A percentile compares a stretch with the other conserved stretches of the same genome.
Evolutionary conservation across 148 eudicot genomes (phyloP).

Genomic region (Cornus kousa): DNA sequence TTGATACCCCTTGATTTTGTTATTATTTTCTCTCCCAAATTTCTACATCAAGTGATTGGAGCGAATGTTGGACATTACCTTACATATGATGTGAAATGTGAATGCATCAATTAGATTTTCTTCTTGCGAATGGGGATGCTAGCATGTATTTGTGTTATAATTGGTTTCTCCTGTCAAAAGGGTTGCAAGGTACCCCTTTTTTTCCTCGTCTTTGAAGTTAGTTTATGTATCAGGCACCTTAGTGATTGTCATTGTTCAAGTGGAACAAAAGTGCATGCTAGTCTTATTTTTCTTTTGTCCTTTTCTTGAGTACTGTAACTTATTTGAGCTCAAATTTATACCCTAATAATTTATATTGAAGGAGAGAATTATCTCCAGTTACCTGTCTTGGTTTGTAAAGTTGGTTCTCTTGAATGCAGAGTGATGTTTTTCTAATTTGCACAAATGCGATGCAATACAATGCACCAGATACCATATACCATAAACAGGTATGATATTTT

Average conservation of each 20-base stretch:
- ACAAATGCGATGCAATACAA: slow-evolving; percentile 95
- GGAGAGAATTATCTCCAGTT: neutral
- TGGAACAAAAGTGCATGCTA: neutral
- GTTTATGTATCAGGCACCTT: neutral
- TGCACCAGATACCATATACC: slow-evolving; percentile 78
- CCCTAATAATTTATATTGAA: neutral
- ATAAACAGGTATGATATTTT: slow-evolving; percentile 60
- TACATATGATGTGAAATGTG: neutral
- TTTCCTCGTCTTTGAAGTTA: neutral
- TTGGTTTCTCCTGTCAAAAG: neutral
- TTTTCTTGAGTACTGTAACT: neutral
- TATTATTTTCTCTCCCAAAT: neutral
- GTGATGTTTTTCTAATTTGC: slow-evolving; percentile 79
- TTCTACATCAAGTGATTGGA: neutral
- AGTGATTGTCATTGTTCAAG: neutral
- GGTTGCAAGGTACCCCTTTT: neutral
- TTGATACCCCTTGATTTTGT: neutral
- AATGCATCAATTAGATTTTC: neutral
- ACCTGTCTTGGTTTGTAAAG: slow-evolving; percentile 9
- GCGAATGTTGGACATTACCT: neutral
- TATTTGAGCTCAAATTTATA: neutral
- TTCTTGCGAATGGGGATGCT: neutral
- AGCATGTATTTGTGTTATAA: too few relatives aligned
- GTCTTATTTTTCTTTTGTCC: neutral
- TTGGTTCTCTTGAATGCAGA: slow-evolving; percentile 48